Evolutionary conservation across 768 basidiomycete species (phyloP), one percentile per base, ranked within the genome.

Genomic region (Trametes villosa): DNA sequence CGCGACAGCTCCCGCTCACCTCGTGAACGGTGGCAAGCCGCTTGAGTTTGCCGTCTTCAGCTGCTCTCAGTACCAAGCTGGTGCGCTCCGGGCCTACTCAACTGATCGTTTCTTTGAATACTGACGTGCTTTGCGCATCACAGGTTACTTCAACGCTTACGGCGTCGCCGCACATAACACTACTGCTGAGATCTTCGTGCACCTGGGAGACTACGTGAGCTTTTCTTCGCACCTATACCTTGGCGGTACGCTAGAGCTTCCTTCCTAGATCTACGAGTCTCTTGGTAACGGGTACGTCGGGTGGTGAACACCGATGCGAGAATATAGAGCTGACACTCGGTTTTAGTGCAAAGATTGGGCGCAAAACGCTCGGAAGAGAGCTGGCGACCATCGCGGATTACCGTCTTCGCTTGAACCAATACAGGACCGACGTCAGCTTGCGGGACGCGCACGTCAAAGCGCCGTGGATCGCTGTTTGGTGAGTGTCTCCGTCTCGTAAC

Each of bases 81-180:
- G 82, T 78, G 53, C 24, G 72, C n/a, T n/a, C n/a, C n/a, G n/a
- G n/a, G n/a, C n/a, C n/a, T n/a, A n/a, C n/a, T 64, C 50, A 6
- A 24, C 18, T 9, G 17, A 47, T 33, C 27, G 26, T 18, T 5
- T n/a, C 15, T 7, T n/a, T 15, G 4, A 18, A 20, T 26, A 22
- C 48, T 6, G 41, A 8, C 45, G 40, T 30, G 26, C 24, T 9
- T 34, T 12, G 2, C 41, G 13, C 20, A 51, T 20, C 31, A 38
- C 64, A 81, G 83, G 84, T 1, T 84, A 78, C 72, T 87, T 86
- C 75, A 86, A 85, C 70, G 84, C 84, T 11, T 87, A 86, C 65
- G 83, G 81, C 4, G 76, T 79, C 50, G 83, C 82, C 7, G 80
- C 83, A 17, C 80, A 78, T 59, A 82, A 83, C 59, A 80, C 81